Percentiles rank a stretch among this genome's conserved stretches.
Evolutionary conservation across 2,329 filamentous ascomycete species (phyloP).

Genomic region (Aspergillus sp.): DNA sequence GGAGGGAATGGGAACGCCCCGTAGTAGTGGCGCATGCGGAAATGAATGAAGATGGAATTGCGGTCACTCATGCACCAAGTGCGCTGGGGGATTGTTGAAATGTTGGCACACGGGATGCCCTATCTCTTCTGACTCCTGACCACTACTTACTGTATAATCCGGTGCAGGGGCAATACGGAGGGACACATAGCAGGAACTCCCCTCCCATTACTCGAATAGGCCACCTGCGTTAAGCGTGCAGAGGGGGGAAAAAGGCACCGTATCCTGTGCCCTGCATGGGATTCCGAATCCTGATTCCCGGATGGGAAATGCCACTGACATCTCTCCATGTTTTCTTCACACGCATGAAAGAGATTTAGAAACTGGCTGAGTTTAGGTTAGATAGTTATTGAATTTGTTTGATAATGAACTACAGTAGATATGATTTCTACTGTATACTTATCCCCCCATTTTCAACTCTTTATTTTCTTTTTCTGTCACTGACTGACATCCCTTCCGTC

Average conservation of each 20-base stretch:
- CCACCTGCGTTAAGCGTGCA: constrained; percentile 21
- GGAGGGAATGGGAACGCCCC: too few relatives aligned
- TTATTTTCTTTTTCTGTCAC: too few relatives aligned
- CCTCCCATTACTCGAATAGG: constrained; percentile 22
- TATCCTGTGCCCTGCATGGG: constrained; percentile 22
- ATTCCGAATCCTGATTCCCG: constrained; percentile 6
- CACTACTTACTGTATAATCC: too few relatives aligned
- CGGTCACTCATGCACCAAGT: too few relatives aligned
- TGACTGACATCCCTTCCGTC: too few relatives aligned
- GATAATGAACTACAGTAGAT: neutral
- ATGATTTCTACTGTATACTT: neutral
- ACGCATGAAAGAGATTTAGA: neutral
- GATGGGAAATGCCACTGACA: constrained; percentile 3
- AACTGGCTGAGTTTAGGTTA: neutral
- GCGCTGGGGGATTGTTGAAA: too few relatives aligned
- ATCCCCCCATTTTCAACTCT: too few relatives aligned
- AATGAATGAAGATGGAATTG: too few relatives aligned
- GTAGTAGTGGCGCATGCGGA: too few relatives aligned
- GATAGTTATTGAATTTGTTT: neutral
- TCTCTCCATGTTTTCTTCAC: constrained; percentile 3
- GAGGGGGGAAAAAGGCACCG: constrained; percentile 12
- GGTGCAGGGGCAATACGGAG: too few relatives aligned
- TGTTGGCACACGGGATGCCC: too few relatives aligned
- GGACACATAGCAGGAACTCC: neutral
- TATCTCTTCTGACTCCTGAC: too few relatives aligned